These are phyloP conservation scores for Neopestalotiopsis sp. DNA, from an alignment of 2,329 filamentous ascomycete genomes.

Conservation along the genomic window DNA sequence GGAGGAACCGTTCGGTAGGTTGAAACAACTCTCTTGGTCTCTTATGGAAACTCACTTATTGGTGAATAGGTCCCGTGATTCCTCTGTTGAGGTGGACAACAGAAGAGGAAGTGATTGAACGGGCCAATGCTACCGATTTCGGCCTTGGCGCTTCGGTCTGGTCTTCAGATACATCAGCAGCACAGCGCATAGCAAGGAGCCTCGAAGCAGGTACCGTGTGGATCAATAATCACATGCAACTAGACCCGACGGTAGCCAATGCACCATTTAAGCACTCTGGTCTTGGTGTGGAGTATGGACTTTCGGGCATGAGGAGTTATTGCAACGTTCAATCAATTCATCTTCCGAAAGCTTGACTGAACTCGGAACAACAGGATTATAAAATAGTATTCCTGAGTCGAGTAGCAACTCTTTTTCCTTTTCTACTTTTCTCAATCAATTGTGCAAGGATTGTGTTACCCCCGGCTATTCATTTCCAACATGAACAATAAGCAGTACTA, in stretches of 20 bases:
- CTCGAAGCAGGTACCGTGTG: constrained; percentile 59
- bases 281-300: constrained; percentile 51
- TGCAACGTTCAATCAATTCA: constrained; percentile 30
- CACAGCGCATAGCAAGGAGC: constrained; percentile 48
- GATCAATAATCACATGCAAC: constrained; percentile 51
- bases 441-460: background rate
- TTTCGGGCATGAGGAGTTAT: constrained; percentile 41
- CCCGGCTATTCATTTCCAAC: background rate
- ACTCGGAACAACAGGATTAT: background rate
- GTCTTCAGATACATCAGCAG: constrained; percentile 50
- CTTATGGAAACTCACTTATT: background rate
- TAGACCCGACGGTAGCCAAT: constrained; percentile 45
- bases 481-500: background rate
- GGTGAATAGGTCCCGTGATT: constrained; percentile 38
- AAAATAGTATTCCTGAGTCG: too few relatives aligned
- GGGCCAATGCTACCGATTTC: constrained; percentile 53
- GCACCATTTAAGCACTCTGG: constrained; percentile 58
- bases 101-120: constrained; percentile 47
- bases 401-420: too few relatives aligned
- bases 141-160: constrained; percentile 60
- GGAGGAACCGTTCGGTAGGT: constrained; percentile 29
- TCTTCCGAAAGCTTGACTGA: background rate
- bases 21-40: background rate
- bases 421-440: background rate
- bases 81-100: constrained; percentile 47